A percentile compares a stretch with the other conserved stretches of the same genome.
These are phyloP conservation scores for Lenzites betulinus DNA, from an alignment of 768 basidiomycete genomes.

Conservation along the genomic window DNA sequence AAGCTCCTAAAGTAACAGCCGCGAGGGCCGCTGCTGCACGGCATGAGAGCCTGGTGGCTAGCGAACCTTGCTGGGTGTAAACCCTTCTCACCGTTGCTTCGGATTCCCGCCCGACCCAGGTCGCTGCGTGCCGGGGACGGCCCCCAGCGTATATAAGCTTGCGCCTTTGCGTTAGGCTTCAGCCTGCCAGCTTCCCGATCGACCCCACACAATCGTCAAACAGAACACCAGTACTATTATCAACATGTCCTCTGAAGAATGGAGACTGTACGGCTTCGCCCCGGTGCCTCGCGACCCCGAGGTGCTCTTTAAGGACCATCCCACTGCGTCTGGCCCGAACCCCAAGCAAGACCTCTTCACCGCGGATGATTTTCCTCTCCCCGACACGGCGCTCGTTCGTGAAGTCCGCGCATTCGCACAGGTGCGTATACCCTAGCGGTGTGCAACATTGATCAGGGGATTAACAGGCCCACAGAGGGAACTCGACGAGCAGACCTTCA, in stretches of 20 bases:
- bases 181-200: too few species aligned
- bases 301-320: conserved; percentile 47
- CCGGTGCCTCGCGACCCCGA: conserved; percentile 52
- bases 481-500: conserved; percentile 47
- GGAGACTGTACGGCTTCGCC: conserved; percentile 47
- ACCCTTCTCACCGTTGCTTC: not conserved
- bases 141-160: not conserved
- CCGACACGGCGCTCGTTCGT: conserved; percentile 42
- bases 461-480: conserved; percentile 35
- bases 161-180: too few species aligned
- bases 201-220: too few species aligned
- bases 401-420: conserved; percentile 44
- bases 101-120: not conserved
- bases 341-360: conserved; percentile 45
- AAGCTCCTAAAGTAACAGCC: not conserved
- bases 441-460: not conserved
- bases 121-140: not conserved
- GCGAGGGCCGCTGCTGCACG: not conserved
- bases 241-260: conserved; percentile 14
- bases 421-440: conserved; percentile 22
- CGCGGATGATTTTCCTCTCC: conserved; percentile 44
- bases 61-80: too few species aligned
- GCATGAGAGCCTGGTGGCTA: not conserved
- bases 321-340: conserved; percentile 43
- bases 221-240: too few species aligned